phyloP scores from a whole-genome alignment of 768 basidiomycete species.

The Boletus huronensis region DNA sequence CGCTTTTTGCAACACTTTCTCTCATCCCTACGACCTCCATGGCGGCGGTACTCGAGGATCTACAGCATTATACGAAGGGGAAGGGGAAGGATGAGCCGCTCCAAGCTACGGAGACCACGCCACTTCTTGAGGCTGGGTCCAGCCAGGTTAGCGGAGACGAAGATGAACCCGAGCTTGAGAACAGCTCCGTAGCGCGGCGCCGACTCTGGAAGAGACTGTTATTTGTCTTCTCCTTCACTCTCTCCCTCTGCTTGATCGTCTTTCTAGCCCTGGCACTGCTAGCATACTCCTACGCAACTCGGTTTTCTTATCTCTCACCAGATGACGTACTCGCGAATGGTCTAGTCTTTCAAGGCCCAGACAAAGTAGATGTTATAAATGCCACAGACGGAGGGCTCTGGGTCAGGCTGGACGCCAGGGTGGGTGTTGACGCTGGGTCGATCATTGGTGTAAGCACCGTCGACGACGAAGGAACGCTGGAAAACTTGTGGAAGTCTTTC shows the following conservation, averaged over 20 bases:
- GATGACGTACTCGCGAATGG: conserved; percentile 56
- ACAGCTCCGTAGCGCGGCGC: conserved; percentile 19
- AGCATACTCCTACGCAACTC: conserved; percentile 64
- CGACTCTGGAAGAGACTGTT: conserved; percentile 34
- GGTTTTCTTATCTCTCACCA: conserved; percentile 48
- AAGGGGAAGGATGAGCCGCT: conserved; percentile 24
- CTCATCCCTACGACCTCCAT: conserved; percentile 19
- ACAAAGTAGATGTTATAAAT: conserved; percentile 58
- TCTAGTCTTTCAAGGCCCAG: conserved; percentile 57
- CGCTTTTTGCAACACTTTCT: background rate
- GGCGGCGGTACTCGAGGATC: conserved; percentile 16
- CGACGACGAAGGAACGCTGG: conserved; percentile 41
- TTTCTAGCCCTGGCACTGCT: conserved; percentile 47
- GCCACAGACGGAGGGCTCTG: conserved; percentile 60
- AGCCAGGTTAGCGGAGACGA: conserved; percentile 19
- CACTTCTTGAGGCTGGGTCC: conserved; percentile 27
- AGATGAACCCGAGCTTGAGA: conserved; percentile 23
- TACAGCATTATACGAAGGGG: conserved; percentile 19
- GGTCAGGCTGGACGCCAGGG: conserved; percentile 51
- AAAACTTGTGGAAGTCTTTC: conserved; percentile 58
- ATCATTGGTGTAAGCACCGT: conserved; percentile 53
- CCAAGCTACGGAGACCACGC: conserved; percentile 29
- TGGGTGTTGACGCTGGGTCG: conserved; percentile 68
- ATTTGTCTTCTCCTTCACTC: conserved; percentile 55
- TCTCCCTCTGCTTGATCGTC: conserved; percentile 46